Evolutionary conservation across 2,329 filamentous ascomycete genomes (phyloP), one percentile per base, ranked within the genome.

Genomic region (Phyllosticta citrichinensis): DNA sequence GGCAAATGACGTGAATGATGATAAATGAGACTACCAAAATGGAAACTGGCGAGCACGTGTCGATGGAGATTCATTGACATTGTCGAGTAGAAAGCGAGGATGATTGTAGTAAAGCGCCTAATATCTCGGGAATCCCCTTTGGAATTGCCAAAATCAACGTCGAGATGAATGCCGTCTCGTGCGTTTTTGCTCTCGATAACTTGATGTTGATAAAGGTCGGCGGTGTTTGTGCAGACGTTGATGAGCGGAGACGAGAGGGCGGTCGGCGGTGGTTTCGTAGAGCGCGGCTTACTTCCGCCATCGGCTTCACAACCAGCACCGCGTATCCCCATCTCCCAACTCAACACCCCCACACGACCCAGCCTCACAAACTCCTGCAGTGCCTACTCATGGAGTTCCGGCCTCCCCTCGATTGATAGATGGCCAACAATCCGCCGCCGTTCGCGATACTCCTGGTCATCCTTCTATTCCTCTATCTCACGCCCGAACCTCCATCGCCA

Each of bases 391-490:
- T 61, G 59, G 59, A 53, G 59, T 55, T 10, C 54, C 27, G 20
- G 33, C 19, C 59, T 20, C 47, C 20, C 35, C 12, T 52, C 22
- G 30, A n/a, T 19, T 51, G 27, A 35, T 62, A 60, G 40, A 62
- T 62, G 61, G 61, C 61, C 53, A 62, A 56, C 57, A 56, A 50
- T 22, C 61, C 57, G 24, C 61, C 57, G 50, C 56, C 61, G 14
- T 54, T 62, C 19, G 24, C 56, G 25, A 52, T 62, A 47, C 57
- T 62, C 40, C 30, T 62, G 35, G 27, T 59, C 52, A 59, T 62
- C 53, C 55, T 62, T 33, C 57, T 62, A 19, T 62, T 62, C 20
- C 53, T 58, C 20, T 58, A 56, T 50, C 53, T 60, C 11, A 58
- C 51, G 20, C 56, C 56, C n/a, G 61, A 62, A 24, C 57, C 61